These are phyloP conservation scores for Pseudogymnoascus sp. DNA, from an alignment of 2,329 filamentous ascomycete genomes.

Conservation along the genomic window DNA sequence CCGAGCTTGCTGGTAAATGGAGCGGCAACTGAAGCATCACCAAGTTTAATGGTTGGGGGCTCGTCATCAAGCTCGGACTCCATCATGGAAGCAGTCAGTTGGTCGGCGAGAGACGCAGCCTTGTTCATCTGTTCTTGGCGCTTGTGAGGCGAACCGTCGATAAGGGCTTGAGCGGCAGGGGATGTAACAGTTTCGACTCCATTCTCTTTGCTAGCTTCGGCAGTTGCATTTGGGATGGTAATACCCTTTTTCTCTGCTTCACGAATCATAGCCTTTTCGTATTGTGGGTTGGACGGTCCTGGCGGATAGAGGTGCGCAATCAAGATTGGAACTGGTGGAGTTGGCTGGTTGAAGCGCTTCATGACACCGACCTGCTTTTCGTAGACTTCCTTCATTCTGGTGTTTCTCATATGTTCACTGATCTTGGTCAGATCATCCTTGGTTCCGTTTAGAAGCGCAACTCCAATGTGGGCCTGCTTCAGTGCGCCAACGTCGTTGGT, in stretches of 20 bases:
- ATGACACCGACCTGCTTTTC: conserved; percentile 92
- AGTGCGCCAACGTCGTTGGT: conserved; percentile 97
- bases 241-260: conserved; percentile 74
- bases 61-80: conserved; percentile 81
- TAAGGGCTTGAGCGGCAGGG: conserved; percentile 54
- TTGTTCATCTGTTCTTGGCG: conserved; percentile 61
- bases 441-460: conserved; percentile 91
- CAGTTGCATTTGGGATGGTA: conserved; percentile 42
- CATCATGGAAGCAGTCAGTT: conserved; percentile 80
- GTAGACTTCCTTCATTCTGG: conserved; percentile 97
- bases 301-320: conserved; percentile 94
- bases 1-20: conserved; percentile 97
- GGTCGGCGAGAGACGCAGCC: conserved; percentile 74
- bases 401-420: conserved; percentile 85
- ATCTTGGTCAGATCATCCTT: conserved; percentile 86
- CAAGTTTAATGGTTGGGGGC: conserved; percentile 91
- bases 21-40: conserved; percentile 92
- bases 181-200: conserved; percentile 57
- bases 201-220: conserved; percentile 44
- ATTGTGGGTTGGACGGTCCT: conserved; percentile 86
- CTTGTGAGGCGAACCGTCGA: conserved; percentile 41
- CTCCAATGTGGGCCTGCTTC: conserved; percentile 96
- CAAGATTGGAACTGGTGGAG: conserved; percentile 81
- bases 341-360: conserved; percentile 87
- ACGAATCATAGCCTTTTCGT: conserved; percentile 80